Percentiles rank a stretch among this genome's conserved stretches.
phyloP scores from a whole-genome alignment of 2,329 filamentous ascomycete species.

The Claviceps monticola region DNA sequence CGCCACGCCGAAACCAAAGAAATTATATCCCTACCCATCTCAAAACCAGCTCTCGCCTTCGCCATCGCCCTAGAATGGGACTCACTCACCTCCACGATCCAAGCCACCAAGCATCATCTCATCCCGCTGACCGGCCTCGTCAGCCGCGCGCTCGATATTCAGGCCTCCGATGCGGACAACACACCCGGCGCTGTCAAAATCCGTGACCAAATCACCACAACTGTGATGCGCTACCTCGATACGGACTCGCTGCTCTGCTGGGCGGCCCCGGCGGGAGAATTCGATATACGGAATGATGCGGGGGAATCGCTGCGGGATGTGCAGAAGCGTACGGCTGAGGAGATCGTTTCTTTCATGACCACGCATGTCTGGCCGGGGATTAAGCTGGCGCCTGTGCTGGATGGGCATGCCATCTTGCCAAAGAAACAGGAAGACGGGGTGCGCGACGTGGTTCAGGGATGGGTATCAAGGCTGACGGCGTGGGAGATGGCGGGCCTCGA shows the following conservation, averaged over 20 bases:
- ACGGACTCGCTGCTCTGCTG: constrained; percentile 92
- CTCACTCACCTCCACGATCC: constrained; percentile 62
- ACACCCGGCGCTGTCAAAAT: constrained; percentile 31
- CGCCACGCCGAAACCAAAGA: constrained; percentile 61
- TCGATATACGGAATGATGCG: constrained; percentile 30
- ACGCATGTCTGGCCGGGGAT: constrained; percentile 72
- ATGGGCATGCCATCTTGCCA: constrained; percentile 62
- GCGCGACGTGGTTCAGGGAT: constrained; percentile 61
- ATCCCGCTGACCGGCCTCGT: constrained; percentile 80
- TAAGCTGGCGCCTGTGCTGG: constrained; percentile 66
- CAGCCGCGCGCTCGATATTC: constrained; percentile 73
- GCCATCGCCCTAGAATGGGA: constrained; percentile 93
- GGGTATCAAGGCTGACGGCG: constrained; percentile 56
- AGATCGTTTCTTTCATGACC: constrained; percentile 58
- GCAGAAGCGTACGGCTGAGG: constrained; percentile 55
- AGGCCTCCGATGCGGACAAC: constrained; percentile 42
- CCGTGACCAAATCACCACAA: constrained; percentile 49
- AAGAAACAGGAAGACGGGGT: constrained; percentile 59
- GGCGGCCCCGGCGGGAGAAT: constrained; percentile 44
- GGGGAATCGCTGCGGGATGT: constrained; percentile 52
- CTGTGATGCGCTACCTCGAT: constrained; percentile 72
- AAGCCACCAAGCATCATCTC: constrained; percentile 73
- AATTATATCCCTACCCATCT: constrained; percentile 55
- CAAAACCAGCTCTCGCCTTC: constrained; percentile 69
- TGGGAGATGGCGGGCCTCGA: constrained; percentile 84